These are phyloP conservation scores for Sinapis alba DNA, from an alignment of 441 rosid genomes.

Conservation along the genomic window DNA sequence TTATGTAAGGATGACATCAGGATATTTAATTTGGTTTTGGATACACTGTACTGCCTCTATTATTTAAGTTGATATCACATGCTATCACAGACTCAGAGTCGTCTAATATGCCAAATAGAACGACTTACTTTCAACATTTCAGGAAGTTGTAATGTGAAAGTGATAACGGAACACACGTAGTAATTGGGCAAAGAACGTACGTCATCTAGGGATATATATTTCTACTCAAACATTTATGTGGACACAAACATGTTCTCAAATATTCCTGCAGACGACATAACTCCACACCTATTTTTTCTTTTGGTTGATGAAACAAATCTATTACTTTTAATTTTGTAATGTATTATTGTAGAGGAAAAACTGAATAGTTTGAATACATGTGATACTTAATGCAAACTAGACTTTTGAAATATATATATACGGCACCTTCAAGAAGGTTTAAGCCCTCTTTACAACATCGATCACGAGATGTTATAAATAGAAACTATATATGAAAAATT, in stretches of 20 bases:
- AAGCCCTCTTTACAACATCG: background rate
- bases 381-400: background rate
- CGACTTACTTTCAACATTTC: background rate
- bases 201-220: background rate
- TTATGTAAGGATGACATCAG: slow-evolving; percentile 5
- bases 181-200: background rate
- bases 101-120: slow-evolving; percentile 37
- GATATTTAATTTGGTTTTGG: background rate
- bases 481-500: background rate
- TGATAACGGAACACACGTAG: slow-evolving; percentile 22
- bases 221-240: slow-evolving; percentile 7
- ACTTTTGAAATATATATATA: too few species aligned
- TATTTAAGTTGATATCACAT: slow-evolving; percentile 2
- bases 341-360: background rate
- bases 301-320: background rate
- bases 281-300: background rate
- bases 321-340: background rate
- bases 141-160: slow-evolving; percentile 3
- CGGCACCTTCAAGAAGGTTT: background rate
- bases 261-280: background rate
- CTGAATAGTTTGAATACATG: background rate
- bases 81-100: slow-evolving; percentile 17
- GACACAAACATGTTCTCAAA: slow-evolving; percentile 13
- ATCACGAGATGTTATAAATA: background rate
- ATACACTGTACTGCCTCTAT: background rate